phyloP scores from a whole-genome alignment of 352 stramenopile genomes.

The Pilasporangium apinafurcum region DNA sequence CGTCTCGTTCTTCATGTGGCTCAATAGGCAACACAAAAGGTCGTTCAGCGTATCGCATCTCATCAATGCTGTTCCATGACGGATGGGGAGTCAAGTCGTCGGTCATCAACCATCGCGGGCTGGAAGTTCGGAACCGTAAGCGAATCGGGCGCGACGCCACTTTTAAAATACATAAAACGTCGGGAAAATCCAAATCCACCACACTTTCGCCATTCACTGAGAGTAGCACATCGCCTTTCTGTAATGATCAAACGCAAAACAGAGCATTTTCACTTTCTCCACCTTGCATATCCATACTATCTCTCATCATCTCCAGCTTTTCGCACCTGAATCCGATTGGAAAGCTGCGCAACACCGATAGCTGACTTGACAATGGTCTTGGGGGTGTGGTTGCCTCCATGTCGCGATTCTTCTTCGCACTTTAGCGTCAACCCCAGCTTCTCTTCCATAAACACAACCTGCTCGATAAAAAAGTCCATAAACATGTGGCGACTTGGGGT shows the following conservation, averaged over 20 bases:
- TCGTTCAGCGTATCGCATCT: conserved; percentile 10
- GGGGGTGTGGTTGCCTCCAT: conserved; percentile 8
- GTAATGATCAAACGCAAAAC: conserved; percentile 2
- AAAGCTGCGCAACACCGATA: conserved; percentile 34
- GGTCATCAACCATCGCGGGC: conserved; percentile 9
- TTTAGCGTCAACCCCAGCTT: conserved; percentile 54
- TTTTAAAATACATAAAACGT: conserved; percentile 66
- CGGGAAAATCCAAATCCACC: conserved; percentile 48
- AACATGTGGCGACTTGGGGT: too few relatives aligned
- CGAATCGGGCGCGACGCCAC: conserved; percentile 57
- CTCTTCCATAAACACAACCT: conserved; percentile 53
- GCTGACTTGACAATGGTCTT: conserved; percentile 53
- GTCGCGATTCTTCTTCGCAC: conserved; percentile 16
- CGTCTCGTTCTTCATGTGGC: conserved; percentile 44
- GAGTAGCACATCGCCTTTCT: conserved; percentile 69
- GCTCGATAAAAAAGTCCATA: neutral
- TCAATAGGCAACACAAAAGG: conserved; percentile 29
- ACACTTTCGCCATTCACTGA: conserved; percentile 71
- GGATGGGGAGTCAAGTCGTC: neutral
- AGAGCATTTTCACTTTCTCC: neutral
- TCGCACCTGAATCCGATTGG: conserved; percentile 47
- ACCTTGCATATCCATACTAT: neutral
- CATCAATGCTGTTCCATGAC: neutral
- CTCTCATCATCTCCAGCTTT: too few relatives aligned
- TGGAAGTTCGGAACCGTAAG: conserved; percentile 45